Conservation (phyloP, 2,329 filamentous ascomycete species). For the Fusarium sp. region DNA sequence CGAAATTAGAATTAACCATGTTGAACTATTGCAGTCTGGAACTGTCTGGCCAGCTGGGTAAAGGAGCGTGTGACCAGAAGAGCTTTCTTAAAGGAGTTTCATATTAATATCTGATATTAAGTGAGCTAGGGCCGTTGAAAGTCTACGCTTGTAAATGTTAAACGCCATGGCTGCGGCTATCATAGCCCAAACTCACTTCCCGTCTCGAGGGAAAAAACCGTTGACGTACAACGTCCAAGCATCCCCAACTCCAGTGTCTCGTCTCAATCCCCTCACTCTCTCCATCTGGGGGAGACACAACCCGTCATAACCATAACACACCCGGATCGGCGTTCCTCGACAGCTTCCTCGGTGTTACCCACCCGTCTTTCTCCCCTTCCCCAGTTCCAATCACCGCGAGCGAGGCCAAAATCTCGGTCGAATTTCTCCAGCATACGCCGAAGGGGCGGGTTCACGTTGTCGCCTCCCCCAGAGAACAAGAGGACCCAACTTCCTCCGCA, state of each 20-base stretch:
- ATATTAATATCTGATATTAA: conserved; percentile 1
- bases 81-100: not conserved
- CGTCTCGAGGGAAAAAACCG: not conserved
- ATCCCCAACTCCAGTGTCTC: not conserved
- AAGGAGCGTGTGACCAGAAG: conserved; percentile 15
- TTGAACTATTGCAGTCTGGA: not conserved
- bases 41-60: not conserved
- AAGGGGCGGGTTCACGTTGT: conserved; percentile 4
- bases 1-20: conserved; percentile 24
- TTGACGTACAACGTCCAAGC: conserved; percentile 8
- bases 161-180: conserved; percentile 2
- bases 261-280: conserved; percentile 20
- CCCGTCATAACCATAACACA: not conserved
- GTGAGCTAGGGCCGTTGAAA: not conserved
- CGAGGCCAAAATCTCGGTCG: conserved; percentile 14
- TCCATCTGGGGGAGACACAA: conserved; percentile 26
- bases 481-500: conserved; percentile 24
- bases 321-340: conserved; percentile 10
- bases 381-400: conserved; percentile 16
- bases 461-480: conserved; percentile 28
- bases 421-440: conserved; percentile 18
- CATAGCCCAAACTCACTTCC: not conserved
- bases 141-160: not conserved
- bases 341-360: conserved; percentile 27
- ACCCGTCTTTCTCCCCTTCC: conserved; percentile 14